Conservation (phyloP, 169 alveolate species). For the Babesia sp. region DNA sequence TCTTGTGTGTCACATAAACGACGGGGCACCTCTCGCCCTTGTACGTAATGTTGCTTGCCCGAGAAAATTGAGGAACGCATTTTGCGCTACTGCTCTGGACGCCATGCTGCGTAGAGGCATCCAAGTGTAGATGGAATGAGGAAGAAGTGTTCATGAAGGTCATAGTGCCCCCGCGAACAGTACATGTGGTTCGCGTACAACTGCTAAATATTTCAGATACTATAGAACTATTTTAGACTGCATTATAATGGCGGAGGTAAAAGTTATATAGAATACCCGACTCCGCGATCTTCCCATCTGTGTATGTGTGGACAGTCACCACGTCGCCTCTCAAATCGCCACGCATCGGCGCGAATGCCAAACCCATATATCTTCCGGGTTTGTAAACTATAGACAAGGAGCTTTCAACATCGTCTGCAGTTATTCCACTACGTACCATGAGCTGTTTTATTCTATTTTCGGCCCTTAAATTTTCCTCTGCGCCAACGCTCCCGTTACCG, state of each 20-base stretch:
- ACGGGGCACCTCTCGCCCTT: constrained; percentile 61
- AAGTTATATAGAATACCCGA: constrained; percentile 14
- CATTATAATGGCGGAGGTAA: constrained; percentile 18
- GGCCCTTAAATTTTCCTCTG: background rate
- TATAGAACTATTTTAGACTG: background rate
- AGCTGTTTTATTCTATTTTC: background rate
- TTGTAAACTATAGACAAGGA: background rate
- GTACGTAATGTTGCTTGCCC: constrained; percentile 45
- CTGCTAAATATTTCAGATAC: background rate
- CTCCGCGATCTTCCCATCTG: background rate
- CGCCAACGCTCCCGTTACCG: background rate
- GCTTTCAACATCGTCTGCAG: background rate
- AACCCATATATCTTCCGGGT: background rate
- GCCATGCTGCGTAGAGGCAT: constrained; percentile 4
- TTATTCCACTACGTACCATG: constrained; percentile 3
- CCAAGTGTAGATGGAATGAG: constrained; percentile 16
- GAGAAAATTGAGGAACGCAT: constrained; percentile 3
- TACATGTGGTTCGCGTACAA: background rate
- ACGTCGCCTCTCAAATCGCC: background rate
- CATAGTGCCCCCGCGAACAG: constrained; percentile 4
- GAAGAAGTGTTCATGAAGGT: constrained; percentile 18
- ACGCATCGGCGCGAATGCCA: background rate
- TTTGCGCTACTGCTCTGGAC: background rate
- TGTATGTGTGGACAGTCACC: constrained; percentile 5
- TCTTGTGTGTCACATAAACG: constrained; percentile 54